phyloP scores from a whole-genome alignment of 257 asterid genomes.

The Hygrophila difformis region DNA sequence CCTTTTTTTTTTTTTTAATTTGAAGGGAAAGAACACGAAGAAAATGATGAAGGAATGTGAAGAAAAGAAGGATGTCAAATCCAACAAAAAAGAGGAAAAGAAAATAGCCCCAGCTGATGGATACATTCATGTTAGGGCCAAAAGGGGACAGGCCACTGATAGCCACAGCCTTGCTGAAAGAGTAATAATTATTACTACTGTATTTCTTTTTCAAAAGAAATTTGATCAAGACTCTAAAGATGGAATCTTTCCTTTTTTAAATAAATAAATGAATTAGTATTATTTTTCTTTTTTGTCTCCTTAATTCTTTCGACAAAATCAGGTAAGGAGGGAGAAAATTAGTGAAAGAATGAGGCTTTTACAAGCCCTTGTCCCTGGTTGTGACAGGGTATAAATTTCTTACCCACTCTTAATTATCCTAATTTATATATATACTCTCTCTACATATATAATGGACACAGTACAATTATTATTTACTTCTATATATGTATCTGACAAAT shows the following conservation, averaged over 20 bases:
- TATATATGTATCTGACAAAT: no score
- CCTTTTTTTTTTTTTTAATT: no score
- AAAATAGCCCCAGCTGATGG: constrained; percentile 30
- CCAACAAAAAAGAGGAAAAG: constrained; percentile 16
- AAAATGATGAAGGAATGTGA: constrained; percentile 14
- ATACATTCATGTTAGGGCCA: constrained; percentile 57
- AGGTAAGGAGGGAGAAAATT: constrained; percentile 59
- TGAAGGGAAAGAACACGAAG: constrained; percentile 27
- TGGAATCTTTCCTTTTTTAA: no score
- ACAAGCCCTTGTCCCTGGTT: constrained; percentile 57
- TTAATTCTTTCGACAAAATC: no score
- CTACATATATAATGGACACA: neutral
- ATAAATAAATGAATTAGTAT: no score
- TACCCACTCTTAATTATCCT: neutral
- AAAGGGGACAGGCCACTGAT: constrained; percentile 65
- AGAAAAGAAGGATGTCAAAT: constrained; percentile 17
- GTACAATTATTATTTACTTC: neutral
- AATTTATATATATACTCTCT: neutral
- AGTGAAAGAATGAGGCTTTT: constrained; percentile 53
- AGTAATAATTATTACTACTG: constrained; percentile 22
- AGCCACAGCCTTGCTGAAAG: constrained; percentile 66
- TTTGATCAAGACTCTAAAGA: no score
- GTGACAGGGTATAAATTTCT: constrained; percentile 35
- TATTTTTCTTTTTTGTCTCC: no score
- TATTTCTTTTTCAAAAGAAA: no score